A percentile compares a stretch with the other conserved stretches of the same genome.
These are phyloP conservation scores for Plasmopara viticola DNA, from an alignment of 352 stramenopile species.

Conservation along the genomic window DNA sequence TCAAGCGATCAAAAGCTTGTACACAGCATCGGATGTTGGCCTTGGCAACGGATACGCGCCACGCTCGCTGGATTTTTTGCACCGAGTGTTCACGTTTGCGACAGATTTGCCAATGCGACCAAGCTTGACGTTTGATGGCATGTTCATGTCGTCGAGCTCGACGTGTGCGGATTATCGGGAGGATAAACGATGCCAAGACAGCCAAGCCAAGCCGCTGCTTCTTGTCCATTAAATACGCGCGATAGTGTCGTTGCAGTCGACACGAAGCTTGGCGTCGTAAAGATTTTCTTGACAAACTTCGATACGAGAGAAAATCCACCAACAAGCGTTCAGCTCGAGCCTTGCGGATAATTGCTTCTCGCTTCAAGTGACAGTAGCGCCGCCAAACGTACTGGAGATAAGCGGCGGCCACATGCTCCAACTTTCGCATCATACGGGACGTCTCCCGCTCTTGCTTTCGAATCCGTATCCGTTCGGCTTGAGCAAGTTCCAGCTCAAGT, in stretches of 20 bases:
- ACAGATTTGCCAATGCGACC: conserved; percentile 12
- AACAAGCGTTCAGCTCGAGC: conserved; percentile 27
- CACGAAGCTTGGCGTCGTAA: conserved; percentile 19
- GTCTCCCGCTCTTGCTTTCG: conserved; percentile 47
- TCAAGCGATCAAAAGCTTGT: conserved; percentile 23
- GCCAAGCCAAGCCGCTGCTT: conserved; percentile 10
- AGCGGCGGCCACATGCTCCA: conserved; percentile 51
- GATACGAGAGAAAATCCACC: conserved; percentile 25
- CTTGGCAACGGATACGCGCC: conserved; percentile 33
- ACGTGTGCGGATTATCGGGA: conserved; percentile 10
- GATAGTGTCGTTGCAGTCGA: conserved; percentile 37
- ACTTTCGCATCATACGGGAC: conserved; percentile 48
- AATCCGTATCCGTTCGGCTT: conserved; percentile 24
- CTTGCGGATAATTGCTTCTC: conserved; percentile 10
- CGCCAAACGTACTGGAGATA: conserved; percentile 71
- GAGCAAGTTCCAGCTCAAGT: conserved; percentile 44
- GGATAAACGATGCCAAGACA: conserved; percentile 21
- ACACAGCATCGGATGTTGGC: conserved; percentile 30
- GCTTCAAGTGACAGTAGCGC: conserved; percentile 11
- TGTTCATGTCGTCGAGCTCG: conserved; percentile 6
- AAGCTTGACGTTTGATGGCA: conserved; percentile 26
- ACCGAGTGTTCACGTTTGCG: conserved; percentile 10
- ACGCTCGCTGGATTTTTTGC: conserved; percentile 35
- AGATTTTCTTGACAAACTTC: conserved; percentile 10
- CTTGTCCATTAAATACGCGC: conserved; percentile 3